Conservation (phyloP, 2,329 filamentous ascomycete species). For the Paecilomyces sp. region DNA sequence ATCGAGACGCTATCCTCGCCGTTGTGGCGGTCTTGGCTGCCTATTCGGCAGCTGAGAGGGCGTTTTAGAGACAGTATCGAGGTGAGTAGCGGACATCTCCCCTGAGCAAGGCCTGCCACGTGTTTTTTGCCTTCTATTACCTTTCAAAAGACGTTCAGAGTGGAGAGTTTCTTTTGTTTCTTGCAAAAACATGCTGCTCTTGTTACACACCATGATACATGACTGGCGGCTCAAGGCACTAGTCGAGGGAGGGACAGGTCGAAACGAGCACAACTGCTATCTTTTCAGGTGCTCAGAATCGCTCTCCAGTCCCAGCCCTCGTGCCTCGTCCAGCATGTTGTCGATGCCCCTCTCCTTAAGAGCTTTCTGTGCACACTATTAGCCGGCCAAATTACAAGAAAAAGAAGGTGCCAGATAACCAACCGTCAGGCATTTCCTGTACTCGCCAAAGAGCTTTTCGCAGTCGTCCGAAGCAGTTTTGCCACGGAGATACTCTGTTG, state of each 20-base stretch:
- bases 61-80: background rate
- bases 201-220: background rate
- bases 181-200: background rate
- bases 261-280: constrained; percentile 6
- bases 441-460: constrained; percentile 75
- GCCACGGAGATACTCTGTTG: constrained; percentile 77
- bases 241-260: background rate
- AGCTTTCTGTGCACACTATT: constrained; percentile 54
- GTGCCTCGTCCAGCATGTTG: constrained; percentile 82
- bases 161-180: background rate
- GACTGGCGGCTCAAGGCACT: background rate
- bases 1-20: background rate
- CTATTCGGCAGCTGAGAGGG: background rate
- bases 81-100: background rate
- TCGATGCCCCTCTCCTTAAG: constrained; percentile 88
- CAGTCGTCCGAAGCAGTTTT: constrained; percentile 81
- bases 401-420: constrained; percentile 18
- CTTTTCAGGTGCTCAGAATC: constrained; percentile 60
- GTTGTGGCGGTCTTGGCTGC: background rate
- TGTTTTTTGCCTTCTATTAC: background rate
- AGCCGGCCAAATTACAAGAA: background rate
- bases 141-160: background rate
- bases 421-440: constrained; percentile 79
- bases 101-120: background rate
- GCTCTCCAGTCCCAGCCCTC: constrained; percentile 82